Evolutionary conservation across 1,139 yeast species (phyloP), one percentile per base, ranked within the genome.

Genomic region (Suhomyces maxii): DNA sequence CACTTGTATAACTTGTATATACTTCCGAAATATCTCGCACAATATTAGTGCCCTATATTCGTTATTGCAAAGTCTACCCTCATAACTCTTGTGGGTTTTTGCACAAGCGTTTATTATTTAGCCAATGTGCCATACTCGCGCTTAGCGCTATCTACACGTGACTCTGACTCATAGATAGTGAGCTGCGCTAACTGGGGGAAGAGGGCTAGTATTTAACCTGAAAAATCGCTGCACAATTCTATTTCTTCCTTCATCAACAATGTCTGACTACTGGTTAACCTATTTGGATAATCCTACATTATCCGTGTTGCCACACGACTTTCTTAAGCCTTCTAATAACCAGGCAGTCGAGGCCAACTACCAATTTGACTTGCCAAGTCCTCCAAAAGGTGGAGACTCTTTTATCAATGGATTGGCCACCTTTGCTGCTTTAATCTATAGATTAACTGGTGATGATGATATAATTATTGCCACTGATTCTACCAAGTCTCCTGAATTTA

Each of bases 401-500:
- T 87, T 85, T 62, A 63, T 76, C 30, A 66, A 78, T 18, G 83
- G 85, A 0, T 74, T 89, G 48, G 73, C 96, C n/a, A 80, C 80
- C 1, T 88, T 85, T 69, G 82, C 86, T 26, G 81, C 86, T 2
- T 73, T 93, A 47, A 76, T 89, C 35, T 85, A 80, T 66, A 79
- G 98, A 61, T 73, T 89, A 46, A 86, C 97, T 6, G 98, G 97
- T 26, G 98, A 93, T 61, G 97, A 90, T 53, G 98, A 93, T 59
- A 83, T 93, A 45, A 84, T 87, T n/a, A 69, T 93, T 51, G 89
- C 95, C 26, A 82, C 95, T 1, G 83, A 83, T 49, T 65, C 75
- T 12, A 62, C 67, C 37, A 66, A 71, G 25, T 58, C 62, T 8
- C 63, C 65, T 50, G 84, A 72, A 52, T 81, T 82, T 53, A 82